Base-by-base conservation (phyloP, 2,329 filamentous ascomycete species). In the Ceratocystis huliohia region DNA sequence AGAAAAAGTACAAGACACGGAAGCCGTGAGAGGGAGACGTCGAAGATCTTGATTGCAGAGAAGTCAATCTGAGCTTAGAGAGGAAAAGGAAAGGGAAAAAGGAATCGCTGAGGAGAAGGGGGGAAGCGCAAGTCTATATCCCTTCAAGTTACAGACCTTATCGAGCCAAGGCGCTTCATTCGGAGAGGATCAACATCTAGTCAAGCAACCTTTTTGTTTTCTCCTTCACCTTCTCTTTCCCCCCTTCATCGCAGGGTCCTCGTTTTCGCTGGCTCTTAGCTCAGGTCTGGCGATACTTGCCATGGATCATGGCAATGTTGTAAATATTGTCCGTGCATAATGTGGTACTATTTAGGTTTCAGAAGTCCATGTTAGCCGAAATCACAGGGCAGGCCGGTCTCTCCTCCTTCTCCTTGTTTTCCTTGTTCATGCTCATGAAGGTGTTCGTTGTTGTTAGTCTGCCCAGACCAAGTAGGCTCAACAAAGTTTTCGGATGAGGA, bases 401-500 rank as follows among this genome's bases (percentile, higher is more conserved):
- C 22, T 57, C 33, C 56, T 59, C 56, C 8, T 59, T 20, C n/a
- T 30, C 25, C 28, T 59, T n/a, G 17, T 56, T 28, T 56, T 48
- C 20, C n/a, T 48, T 48, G 46, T 48, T 48, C 56, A 33, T 59
- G 56, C 22, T 59, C 25, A 25, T 59, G 5, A n/a, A 37, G 56
- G 17, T n/a, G n/a, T 28, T 59, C 33, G 30, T 28, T n/a, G 56
- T 30, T 37, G 15, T 28, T 25, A 30, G 30, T 25, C 17, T 53
- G 56, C 28, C 20, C 8, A n/a, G 56, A 37, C 56, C 48, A 53
- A 59, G 56, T 37, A 59, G 56, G 56, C 56, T 59, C 56, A 59
- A 59, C 56, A 59, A 59, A 20, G 56, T 59, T 59, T 37, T 59
- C 56, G 56, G 56, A 30, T 59, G 56, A 59, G 56, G 56, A 59